Percentiles rank a stretch among this genome's conserved stretches.
Evolutionary conservation across 352 stramenopile species (phyloP).

Genomic region (Pythium inflatum): DNA sequence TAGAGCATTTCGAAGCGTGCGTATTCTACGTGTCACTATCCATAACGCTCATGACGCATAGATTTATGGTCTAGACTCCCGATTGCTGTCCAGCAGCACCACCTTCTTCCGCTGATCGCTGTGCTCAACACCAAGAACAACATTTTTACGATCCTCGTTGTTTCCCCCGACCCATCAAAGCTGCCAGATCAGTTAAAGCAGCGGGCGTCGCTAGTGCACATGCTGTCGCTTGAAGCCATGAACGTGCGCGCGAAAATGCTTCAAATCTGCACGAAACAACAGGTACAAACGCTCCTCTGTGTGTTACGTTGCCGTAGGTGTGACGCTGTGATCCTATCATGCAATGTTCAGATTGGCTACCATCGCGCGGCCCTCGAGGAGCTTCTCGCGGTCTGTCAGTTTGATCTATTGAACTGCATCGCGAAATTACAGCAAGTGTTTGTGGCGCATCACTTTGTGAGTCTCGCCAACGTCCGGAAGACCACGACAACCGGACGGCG

Average conservation of each 20-base stretch:
- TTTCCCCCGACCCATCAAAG: conserved; percentile 56
- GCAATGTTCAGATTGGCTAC: conserved; percentile 56
- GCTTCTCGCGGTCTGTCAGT: conserved; percentile 36
- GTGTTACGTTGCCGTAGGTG: too few relatives aligned
- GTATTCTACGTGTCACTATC: neutral
- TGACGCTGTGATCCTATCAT: neutral
- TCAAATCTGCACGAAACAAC: conserved; percentile 48
- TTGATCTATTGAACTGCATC: conserved; percentile 49
- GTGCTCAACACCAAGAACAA: conserved; percentile 53
- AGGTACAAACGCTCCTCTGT: conserved; percentile 40
- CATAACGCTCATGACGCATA: too few relatives aligned
- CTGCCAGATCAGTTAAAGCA: conserved; percentile 67
- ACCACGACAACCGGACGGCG: neutral
- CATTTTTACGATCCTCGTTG: conserved; percentile 63
- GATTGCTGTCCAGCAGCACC: conserved; percentile 54
- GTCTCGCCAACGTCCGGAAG: conserved; percentile 58
- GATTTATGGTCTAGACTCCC: conserved; percentile 40
- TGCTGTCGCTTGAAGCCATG: conserved; percentile 42
- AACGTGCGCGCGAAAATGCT: conserved; percentile 64
- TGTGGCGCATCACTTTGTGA: conserved; percentile 54
- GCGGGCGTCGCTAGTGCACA: conserved; percentile 41
- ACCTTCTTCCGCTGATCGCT: conserved; percentile 52
- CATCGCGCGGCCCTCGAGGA: conserved; percentile 60
- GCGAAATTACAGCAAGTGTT: conserved; percentile 58
- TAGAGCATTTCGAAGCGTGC: conserved; percentile 74